Percentiles rank a stretch among this genome's conserved stretches.
Evolutionary conservation across 2,329 filamentous ascomycete species (phyloP).

Genomic region (Venturia aucupariae): DNA sequence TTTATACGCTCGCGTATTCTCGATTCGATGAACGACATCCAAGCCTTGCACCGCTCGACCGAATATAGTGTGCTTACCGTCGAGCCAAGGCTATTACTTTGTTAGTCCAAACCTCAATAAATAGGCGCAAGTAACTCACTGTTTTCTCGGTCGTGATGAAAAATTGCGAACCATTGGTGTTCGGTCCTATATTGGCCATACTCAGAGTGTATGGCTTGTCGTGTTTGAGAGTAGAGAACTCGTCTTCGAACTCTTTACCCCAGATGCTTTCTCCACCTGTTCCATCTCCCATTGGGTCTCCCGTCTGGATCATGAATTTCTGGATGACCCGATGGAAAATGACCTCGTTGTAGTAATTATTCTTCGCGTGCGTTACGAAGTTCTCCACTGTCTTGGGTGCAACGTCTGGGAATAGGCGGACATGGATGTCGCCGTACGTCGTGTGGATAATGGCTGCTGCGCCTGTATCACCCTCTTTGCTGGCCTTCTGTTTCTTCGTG

Average conservation of each 20-base stretch:
- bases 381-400: constrained; percentile 95
- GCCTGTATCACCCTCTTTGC: constrained; percentile 62
- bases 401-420: constrained; percentile 85
- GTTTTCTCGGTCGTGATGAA: constrained; percentile 98
- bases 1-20: constrained; percentile 76
- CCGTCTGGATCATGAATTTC: constrained; percentile 95
- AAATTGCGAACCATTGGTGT: constrained; percentile 94
- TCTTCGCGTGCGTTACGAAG: constrained; percentile 83
- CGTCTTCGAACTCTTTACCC: constrained; percentile 87
- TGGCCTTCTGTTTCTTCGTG: constrained; percentile 36
- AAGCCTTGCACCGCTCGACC: constrained; percentile 81
- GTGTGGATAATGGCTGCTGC: constrained; percentile 82
- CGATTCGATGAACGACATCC: constrained; percentile 93
- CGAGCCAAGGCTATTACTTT: constrained; percentile 64
- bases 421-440: constrained; percentile 84
- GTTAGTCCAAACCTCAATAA: constrained; percentile 20
- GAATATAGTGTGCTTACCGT: constrained; percentile 94
- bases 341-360: constrained; percentile 93
- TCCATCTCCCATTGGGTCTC: constrained; percentile 79
- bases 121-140: constrained; percentile 39
- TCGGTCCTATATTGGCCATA: constrained; percentile 95
- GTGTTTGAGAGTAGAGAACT: constrained; percentile 83
- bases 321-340: constrained; percentile 96
- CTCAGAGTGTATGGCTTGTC: constrained; percentile 94
- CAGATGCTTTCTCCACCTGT: constrained; percentile 88